Evolutionary conservation across 495 filamentous ascomycete genomes (phyloP).

Genomic region (Cetradonia linearis): DNA sequence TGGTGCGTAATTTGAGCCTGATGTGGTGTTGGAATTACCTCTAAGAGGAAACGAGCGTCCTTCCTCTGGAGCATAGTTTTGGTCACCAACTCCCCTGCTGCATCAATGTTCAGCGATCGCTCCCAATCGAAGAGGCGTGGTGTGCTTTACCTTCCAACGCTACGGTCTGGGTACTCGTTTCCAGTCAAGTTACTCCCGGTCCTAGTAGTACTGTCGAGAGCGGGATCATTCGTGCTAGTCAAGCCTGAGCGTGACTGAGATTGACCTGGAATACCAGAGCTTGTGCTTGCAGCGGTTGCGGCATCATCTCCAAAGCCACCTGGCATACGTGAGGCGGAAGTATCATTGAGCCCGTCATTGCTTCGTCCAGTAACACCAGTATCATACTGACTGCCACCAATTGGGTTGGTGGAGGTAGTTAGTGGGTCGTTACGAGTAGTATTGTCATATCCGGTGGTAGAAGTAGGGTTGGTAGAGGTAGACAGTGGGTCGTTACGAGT

Average conservation of each 20-base stretch:
- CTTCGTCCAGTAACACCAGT: neutral
- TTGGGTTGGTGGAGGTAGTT: constrained; percentile 14
- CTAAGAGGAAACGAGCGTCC: constrained; percentile 24
- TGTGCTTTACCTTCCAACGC: constrained; percentile 9
- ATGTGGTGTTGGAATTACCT: constrained; percentile 15
- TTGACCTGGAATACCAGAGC: constrained; percentile 38
- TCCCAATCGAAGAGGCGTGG: neutral
- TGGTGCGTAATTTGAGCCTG: constrained; percentile 9
- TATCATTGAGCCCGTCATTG: constrained; percentile 12
- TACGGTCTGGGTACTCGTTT: constrained; percentile 18
- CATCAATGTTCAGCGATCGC: neutral
- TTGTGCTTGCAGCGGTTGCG: constrained; percentile 36
- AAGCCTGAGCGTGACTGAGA: constrained; percentile 20
- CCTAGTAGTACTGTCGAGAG: constrained; percentile 30
- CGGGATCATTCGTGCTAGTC: constrained; percentile 30
- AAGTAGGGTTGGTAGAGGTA: neutral
- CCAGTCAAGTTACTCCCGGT: constrained; percentile 11
- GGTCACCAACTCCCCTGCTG: constrained; percentile 8
- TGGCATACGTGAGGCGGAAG: constrained; percentile 20
- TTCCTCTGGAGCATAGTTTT: constrained; percentile 22
- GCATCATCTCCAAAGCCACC: constrained; percentile 26
- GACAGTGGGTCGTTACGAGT: neutral
- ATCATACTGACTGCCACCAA: constrained; percentile 4
- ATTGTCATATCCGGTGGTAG: neutral
- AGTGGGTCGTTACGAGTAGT: neutral